Percentiles rank a stretch among this genome's conserved stretches.
Evolutionary conservation across 257 asterid species (phyloP).

Genomic region (Hygrophila difformis): DNA sequence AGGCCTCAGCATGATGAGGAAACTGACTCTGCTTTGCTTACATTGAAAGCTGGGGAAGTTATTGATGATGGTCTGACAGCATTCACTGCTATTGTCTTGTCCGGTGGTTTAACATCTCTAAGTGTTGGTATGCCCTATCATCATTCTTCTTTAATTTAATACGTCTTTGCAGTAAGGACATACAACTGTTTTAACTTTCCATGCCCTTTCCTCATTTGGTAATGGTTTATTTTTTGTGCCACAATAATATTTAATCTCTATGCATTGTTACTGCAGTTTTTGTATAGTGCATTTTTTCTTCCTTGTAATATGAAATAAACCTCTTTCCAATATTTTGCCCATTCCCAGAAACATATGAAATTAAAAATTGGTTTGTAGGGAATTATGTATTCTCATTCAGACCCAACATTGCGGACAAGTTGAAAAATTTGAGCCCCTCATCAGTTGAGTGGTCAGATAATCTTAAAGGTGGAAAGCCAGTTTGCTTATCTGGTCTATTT

Average conservation of each 20-base stretch:
- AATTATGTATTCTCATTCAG: conserved; percentile 74
- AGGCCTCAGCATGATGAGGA: conserved; percentile 62
- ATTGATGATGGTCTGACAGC: conserved; percentile 81
- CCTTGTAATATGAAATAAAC: conserved; percentile 5
- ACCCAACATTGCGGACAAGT: conserved; percentile 47
- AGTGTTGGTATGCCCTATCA: conserved; percentile 57
- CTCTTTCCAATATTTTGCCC: background rate
- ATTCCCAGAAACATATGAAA: conserved; percentile 22
- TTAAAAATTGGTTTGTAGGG: conserved; percentile 47
- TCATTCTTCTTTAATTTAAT: conserved; percentile 17
- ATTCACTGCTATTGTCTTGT: conserved; percentile 58
- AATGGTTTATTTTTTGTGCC: no score
- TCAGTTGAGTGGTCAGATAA: conserved; percentile 82
- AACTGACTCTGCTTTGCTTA: conserved; percentile 58
- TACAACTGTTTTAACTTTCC: no score
- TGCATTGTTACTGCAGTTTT: background rate
- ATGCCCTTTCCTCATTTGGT: no score
- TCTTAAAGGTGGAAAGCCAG: conserved; percentile 89
- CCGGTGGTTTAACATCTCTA: conserved; percentile 75
- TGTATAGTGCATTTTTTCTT: conserved; percentile 1
- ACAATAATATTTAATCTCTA: no score
- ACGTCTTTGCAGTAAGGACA: conserved; percentile 11
- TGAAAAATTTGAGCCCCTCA: conserved; percentile 26
- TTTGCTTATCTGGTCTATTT: conserved; percentile 72
- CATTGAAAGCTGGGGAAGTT: conserved; percentile 60